Percentiles rank a stretch among this genome's conserved stretches.
These are phyloP conservation scores for Hygrophorus pudorinus DNA, from an alignment of 768 basidiomycete genomes.

Conservation along the genomic window DNA sequence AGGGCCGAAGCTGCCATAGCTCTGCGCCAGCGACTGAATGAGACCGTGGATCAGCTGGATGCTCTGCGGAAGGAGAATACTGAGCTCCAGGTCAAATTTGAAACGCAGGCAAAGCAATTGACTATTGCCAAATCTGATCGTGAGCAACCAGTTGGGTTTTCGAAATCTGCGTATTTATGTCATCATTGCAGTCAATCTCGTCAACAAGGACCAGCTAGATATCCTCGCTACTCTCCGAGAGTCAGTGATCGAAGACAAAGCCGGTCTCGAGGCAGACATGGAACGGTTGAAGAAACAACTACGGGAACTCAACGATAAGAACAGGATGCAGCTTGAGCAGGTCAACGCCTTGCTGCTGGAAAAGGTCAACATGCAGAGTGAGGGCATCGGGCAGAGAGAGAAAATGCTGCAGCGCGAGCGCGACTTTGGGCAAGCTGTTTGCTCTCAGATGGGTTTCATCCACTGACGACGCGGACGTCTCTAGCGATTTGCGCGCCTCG, in stretches of 20 bases:
- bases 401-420: constrained; percentile 79
- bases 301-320: constrained; percentile 70
- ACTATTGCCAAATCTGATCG: constrained; percentile 80
- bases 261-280: constrained; percentile 59
- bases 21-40: constrained; percentile 77
- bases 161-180: not conserved
- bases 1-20: constrained; percentile 86
- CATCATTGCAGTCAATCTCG: constrained; percentile 58
- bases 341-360: constrained; percentile 79
- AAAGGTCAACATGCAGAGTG: constrained; percentile 84
- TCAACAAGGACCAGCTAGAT: constrained; percentile 90
- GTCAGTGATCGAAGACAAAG: constrained; percentile 84
- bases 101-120: constrained; percentile 54
- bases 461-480: constrained; percentile 1
- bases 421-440: constrained; percentile 55
- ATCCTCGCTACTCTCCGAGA: constrained; percentile 80
- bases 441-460: not conserved
- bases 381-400: constrained; percentile 85
- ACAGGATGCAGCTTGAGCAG: constrained; percentile 84
- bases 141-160: constrained; percentile 27
- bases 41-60: constrained; percentile 78
- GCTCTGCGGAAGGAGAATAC: constrained; percentile 53
- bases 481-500: constrained; percentile 67
- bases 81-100: constrained; percentile 62
- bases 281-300: constrained; percentile 55